Evolutionary conservation across 345 rosid species (phyloP).

Genomic region (Clausena lansium): DNA sequence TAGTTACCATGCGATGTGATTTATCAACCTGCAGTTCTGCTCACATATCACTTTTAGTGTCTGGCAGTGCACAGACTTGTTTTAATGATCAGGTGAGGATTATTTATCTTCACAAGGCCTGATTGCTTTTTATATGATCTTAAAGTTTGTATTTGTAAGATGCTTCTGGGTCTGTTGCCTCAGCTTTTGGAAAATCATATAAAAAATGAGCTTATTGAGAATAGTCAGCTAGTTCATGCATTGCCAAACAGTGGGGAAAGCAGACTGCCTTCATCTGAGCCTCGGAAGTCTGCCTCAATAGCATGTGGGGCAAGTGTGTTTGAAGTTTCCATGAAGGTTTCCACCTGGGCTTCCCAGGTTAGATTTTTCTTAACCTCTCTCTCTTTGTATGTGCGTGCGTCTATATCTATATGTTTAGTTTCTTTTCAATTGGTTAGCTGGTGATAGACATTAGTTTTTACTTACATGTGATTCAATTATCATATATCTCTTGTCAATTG

Average conservation of each 20-base stretch:
- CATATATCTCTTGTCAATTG: not conserved
- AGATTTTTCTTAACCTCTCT: conserved; percentile 14
- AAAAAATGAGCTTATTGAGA: conserved; percentile 84
- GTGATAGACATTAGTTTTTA: not conserved
- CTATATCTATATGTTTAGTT: not conserved
- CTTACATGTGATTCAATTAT: not conserved
- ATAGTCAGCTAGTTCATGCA: conserved; percentile 70
- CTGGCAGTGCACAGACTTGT: conserved; percentile 98
- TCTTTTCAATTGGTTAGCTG: not conserved
- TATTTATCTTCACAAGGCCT: not conserved
- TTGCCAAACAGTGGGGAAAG: conserved; percentile 52
- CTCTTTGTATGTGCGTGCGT: not conserved
- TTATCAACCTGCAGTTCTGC: conserved; percentile 88
- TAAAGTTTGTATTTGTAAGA: not conserved
- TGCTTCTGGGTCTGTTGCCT: conserved; percentile 17
- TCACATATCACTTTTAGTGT: conserved; percentile 86
- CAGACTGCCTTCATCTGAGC: conserved; percentile 54
- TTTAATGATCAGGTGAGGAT: conserved; percentile 92
- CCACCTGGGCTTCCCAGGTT: conserved; percentile 99
- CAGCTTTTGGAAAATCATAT: conserved; percentile 97
- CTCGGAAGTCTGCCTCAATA: conserved; percentile 86
- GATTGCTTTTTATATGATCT: conserved; percentile 3
- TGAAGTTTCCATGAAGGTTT: conserved; percentile 93
- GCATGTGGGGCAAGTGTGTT: conserved; percentile 95
- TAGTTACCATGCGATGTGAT: conserved; percentile 98